phyloP scores from a whole-genome alignment of 1,284 basidiomycete genomes.

The Puccinia triticina region DNA sequence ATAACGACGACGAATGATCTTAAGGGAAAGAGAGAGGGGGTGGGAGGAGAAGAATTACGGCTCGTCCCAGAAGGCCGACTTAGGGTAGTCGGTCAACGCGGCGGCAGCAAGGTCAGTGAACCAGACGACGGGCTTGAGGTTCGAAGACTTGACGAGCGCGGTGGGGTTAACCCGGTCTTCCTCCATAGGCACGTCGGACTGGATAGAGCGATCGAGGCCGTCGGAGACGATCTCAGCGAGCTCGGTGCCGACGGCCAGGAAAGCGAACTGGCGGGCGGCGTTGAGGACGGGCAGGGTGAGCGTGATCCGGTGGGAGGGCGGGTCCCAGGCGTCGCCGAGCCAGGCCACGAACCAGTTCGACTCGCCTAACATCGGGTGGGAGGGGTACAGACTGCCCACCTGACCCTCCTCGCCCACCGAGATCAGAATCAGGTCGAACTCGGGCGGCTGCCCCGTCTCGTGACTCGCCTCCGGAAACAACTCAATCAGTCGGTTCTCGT shows the following conservation, averaged over 20 bases:
- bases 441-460: conserved; percentile 35
- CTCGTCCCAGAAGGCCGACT: conserved; percentile 50
- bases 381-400: conserved; percentile 46
- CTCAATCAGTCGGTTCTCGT: conserved; percentile 39
- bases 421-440: conserved; percentile 47
- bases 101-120: conserved; percentile 32
- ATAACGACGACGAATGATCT: too few relatives aligned
- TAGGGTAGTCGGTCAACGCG: conserved; percentile 40
- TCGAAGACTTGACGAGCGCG: conserved; percentile 33
- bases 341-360: conserved; percentile 51
- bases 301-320: conserved; percentile 38
- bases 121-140: conserved; percentile 44
- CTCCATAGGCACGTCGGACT: conserved; percentile 51
- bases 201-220: conserved; percentile 31
- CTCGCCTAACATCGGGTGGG: conserved; percentile 45
- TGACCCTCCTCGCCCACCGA: conserved; percentile 36
- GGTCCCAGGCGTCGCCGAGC: conserved; percentile 39
- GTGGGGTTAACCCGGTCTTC: conserved; percentile 48
- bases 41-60: conserved; percentile 4
- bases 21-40: not conserved
- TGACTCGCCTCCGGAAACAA: conserved; percentile 45
- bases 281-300: conserved; percentile 46
- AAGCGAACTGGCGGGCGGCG: conserved; percentile 39
- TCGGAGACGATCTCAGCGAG: conserved; percentile 33
- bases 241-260: conserved; percentile 34